phyloP scores from a whole-genome alignment of 257 asterid genomes.

The Solanum neorickii region DNA sequence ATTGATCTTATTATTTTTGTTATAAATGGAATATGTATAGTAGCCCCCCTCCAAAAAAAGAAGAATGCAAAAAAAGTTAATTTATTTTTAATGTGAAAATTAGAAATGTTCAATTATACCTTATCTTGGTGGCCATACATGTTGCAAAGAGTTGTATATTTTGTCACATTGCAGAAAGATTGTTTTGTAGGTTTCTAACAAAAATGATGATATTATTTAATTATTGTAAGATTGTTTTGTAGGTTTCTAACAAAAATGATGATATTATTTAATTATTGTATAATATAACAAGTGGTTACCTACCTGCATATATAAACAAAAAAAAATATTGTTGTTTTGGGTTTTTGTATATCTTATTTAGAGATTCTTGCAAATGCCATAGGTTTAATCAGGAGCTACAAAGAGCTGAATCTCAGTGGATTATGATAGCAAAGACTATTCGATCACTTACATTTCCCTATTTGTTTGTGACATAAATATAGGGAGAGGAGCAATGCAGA shows the following conservation, averaged over 20 bases:
- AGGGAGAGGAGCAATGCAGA: slow-evolving; percentile 8
- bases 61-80: neutral
- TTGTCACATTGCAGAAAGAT: slow-evolving; percentile 11
- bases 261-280: neutral
- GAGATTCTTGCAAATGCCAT: neutral
- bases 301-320: neutral
- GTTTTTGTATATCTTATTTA: neutral
- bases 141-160: neutral
- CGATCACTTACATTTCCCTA: neutral
- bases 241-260: slow-evolving; percentile 1
- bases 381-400: neutral
- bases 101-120: neutral
- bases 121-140: neutral
- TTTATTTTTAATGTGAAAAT: neutral
- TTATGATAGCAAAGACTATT: neutral
- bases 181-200: slow-evolving; percentile 1
- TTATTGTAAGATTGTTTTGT: neutral
- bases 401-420: neutral
- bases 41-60: neutral
- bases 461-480: neutral
- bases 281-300: neutral
- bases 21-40: neutral
- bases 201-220: neutral
- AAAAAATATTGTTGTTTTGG: neutral
- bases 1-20: neutral